phyloP scores from a whole-genome alignment of 129 eudicot species.

The Solidago caesia region DNA sequence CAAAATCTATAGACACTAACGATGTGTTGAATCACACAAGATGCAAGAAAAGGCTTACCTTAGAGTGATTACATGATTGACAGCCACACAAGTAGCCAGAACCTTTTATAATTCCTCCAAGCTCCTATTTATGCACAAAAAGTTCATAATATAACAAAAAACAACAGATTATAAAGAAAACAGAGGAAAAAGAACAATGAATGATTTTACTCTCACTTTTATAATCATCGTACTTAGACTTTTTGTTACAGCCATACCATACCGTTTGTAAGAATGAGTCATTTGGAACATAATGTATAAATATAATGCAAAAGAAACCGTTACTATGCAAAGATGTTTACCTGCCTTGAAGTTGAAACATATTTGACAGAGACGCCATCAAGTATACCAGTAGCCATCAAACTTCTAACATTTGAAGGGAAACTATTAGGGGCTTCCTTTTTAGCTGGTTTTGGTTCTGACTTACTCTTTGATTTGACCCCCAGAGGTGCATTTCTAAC shows the following conservation, averaged over 20 bases:
- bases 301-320: neutral
- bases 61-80: slow-evolving; percentile 63
- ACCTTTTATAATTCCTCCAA: slow-evolving; percentile 73
- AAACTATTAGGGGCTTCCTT: slow-evolving; percentile 88
- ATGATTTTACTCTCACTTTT: too few species aligned
- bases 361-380: slow-evolving; percentile 85
- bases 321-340: slow-evolving; percentile 17
- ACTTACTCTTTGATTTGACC: slow-evolving; percentile 47
- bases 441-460: slow-evolving; percentile 55
- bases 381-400: slow-evolving; percentile 82
- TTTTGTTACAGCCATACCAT: neutral
- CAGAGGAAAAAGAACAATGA: neutral
- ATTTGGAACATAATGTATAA: neutral
- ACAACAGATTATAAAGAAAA: neutral
- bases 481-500: slow-evolving; percentile 34
- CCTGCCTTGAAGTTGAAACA: slow-evolving; percentile 69
- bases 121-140: slow-evolving; percentile 45
- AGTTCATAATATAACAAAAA: neutral
- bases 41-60: slow-evolving; percentile 38
- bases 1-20: neutral
- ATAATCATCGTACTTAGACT: neutral
- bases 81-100: slow-evolving; percentile 89
- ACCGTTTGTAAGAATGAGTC: too few species aligned
- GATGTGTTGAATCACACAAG: neutral
- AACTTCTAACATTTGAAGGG: slow-evolving; percentile 84